Percentiles rank a stretch among this genome's conserved stretches.
These are phyloP conservation scores for Leucocoprinus sp. DNA, from an alignment of 768 basidiomycete genomes.

Conservation along the genomic window DNA sequence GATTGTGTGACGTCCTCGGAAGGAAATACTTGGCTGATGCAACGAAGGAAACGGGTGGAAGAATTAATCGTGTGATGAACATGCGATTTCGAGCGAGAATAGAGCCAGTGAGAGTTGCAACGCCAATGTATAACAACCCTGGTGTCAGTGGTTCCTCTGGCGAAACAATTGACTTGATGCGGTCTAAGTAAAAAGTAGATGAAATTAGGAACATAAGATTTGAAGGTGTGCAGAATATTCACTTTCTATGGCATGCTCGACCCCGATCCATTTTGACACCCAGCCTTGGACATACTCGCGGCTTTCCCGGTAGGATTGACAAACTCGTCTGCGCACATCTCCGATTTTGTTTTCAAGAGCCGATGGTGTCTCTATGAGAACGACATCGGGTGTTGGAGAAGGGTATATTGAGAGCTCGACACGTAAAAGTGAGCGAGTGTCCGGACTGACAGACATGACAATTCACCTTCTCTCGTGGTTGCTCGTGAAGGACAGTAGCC, in stretches of 20 bases:
- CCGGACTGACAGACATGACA: background rate
- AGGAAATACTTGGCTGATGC: constrained; percentile 77
- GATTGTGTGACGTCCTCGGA: constrained; percentile 69
- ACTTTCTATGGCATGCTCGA: constrained; percentile 86
- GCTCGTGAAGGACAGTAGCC: constrained; percentile 23
- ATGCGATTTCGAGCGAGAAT: constrained; percentile 75
- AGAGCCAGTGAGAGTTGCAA: constrained; percentile 83
- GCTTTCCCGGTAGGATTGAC: constrained; percentile 47
- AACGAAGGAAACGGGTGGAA: constrained; percentile 71
- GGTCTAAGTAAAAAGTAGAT: constrained; percentile 35
- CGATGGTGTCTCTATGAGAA: constrained; percentile 71
- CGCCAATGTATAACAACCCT: constrained; percentile 83
- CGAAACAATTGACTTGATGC: constrained; percentile 76
- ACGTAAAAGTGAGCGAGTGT: background rate
- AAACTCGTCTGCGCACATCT: constrained; percentile 50
- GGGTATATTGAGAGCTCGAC: constrained; percentile 82
- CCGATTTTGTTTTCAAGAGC: constrained; percentile 75
- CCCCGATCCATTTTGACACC: constrained; percentile 75
- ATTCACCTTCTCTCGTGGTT: constrained; percentile 25
- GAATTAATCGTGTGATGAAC: constrained; percentile 56
- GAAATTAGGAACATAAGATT: background rate
- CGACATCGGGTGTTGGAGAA: constrained; percentile 44
- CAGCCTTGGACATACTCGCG: constrained; percentile 61
- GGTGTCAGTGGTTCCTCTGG: constrained; percentile 80
- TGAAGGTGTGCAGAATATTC: constrained; percentile 18